phyloP scores from a whole-genome alignment of 2,329 filamentous ascomycete species.

The Sphaerulina musiva region DNA sequence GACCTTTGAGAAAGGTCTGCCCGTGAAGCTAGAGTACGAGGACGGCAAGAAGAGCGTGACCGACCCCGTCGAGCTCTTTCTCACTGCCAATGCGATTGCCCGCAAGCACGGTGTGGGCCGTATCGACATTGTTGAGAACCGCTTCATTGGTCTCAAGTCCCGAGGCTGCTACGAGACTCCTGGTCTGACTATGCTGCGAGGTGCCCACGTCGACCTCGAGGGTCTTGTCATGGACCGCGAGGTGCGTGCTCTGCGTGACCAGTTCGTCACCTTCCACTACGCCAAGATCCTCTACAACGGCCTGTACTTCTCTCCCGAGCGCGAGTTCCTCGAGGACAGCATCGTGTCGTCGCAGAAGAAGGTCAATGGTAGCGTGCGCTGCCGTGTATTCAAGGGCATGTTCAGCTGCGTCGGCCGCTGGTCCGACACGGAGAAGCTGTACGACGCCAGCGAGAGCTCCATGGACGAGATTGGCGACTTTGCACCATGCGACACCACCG shows the following conservation, averaged over 20 bases:
- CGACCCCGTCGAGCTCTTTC: conserved; percentile 66
- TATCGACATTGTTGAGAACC: conserved; percentile 77
- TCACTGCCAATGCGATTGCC: conserved; percentile 63
- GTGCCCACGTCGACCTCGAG: conserved; percentile 56
- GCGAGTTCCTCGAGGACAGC: conserved; percentile 63
- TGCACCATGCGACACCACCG: conserved; percentile 58
- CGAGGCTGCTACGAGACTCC: conserved; percentile 74
- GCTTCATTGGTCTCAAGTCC: conserved; percentile 72
- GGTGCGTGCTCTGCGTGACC: conserved; percentile 62
- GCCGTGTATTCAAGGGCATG: conserved; percentile 61
- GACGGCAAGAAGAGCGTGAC: conserved; percentile 55
- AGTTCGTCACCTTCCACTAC: conserved; percentile 62
- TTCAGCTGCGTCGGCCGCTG: conserved; percentile 55
- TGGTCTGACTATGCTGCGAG: conserved; percentile 50
- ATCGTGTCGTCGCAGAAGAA: conserved; percentile 55
- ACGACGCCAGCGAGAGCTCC: conserved; percentile 57
- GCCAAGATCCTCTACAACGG: conserved; percentile 56
- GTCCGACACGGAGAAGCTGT: conserved; percentile 62
- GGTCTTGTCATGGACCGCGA: conserved; percentile 63
- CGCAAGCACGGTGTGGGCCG: conserved; percentile 67
- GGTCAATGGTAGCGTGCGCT: conserved; percentile 57
- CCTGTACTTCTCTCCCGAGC: conserved; percentile 63
- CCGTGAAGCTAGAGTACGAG: conserved; percentile 57
- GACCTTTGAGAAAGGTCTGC: conserved; percentile 68
- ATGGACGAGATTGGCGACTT: conserved; percentile 69